Conservation (phyloP, 306 rosid species). For the Gynostemma pentaphyllum region DNA sequence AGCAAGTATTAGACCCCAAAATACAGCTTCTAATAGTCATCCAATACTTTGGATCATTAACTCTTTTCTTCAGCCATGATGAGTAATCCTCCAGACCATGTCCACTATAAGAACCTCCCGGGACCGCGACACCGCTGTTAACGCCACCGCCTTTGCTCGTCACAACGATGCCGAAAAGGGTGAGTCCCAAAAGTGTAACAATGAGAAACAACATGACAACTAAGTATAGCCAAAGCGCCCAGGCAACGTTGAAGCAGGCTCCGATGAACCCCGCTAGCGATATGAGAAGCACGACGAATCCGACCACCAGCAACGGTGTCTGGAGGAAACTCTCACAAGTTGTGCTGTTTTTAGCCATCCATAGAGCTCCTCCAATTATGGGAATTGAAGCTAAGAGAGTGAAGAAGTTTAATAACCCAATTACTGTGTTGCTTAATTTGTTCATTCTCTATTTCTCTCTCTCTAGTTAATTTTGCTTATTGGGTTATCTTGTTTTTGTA, state of each 20-base stretch:
- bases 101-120: constrained; percentile 61
- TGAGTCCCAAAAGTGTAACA: constrained; percentile 47
- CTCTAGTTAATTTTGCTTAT: not conserved
- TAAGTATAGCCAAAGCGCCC: constrained; percentile 84
- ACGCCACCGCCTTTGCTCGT: constrained; percentile 68
- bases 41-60: constrained; percentile 60
- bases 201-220: constrained; percentile 70
- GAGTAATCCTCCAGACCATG: constrained; percentile 53
- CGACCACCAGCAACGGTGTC: constrained; percentile 68
- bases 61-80: constrained; percentile 63
- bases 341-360: constrained; percentile 86
- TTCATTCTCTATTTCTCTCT: constrained; percentile 17
- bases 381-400: constrained; percentile 88
- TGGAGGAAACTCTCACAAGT: constrained; percentile 74
- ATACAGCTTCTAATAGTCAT: constrained; percentile 53
- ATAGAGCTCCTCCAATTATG: constrained; percentile 79
- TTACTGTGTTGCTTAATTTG: constrained; percentile 88
- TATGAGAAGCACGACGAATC: constrained; percentile 62
- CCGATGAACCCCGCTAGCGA: constrained; percentile 91
- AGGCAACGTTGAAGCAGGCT: constrained; percentile 85
- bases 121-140: constrained; percentile 53
- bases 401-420: constrained; percentile 74
- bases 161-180: constrained; percentile 73
- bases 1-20: constrained; percentile 73
- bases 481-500: no score